Evolutionary conservation across 2,329 filamentous ascomycete species (phyloP).

Genomic region (Sporothrix pallida): DNA sequence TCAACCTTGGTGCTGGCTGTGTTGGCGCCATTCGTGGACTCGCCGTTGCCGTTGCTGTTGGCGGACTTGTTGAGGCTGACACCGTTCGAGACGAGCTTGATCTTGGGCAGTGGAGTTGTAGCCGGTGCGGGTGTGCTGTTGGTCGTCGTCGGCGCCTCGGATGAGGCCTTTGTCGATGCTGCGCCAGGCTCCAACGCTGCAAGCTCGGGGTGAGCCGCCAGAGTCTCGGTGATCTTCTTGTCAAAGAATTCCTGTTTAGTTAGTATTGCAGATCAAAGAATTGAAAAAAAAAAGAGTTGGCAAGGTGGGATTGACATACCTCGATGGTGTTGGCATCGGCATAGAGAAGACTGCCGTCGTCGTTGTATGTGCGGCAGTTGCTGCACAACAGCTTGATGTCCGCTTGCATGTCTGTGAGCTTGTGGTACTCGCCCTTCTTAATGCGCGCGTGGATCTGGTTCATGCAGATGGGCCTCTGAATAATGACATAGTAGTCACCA

Average conservation of each 20-base stretch:
- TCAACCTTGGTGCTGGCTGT: constrained; percentile 18
- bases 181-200: constrained; percentile 40
- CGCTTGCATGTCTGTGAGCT: constrained; percentile 76
- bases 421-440: constrained; percentile 91
- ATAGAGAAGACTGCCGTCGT: constrained; percentile 90
- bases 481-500: constrained; percentile 93
- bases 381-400: constrained; percentile 85
- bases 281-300: too few species aligned
- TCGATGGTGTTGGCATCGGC: constrained; percentile 92
- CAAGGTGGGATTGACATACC: constrained; percentile 60
- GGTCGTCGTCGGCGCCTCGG: constrained; percentile 49
- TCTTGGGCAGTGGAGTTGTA: constrained; percentile 37
- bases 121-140: constrained; percentile 41
- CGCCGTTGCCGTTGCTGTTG: constrained; percentile 27
- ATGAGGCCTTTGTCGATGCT: constrained; percentile 47
- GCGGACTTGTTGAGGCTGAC: constrained; percentile 29
- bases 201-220: constrained; percentile 40
- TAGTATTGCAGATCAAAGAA: background rate
- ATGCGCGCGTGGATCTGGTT: constrained; percentile 94
- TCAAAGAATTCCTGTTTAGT: constrained; percentile 61
- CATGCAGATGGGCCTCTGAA: constrained; percentile 92
- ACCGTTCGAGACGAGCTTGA: constrained; percentile 41
- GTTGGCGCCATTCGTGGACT: constrained; percentile 26
- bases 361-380: constrained; percentile 96
- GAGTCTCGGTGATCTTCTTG: constrained; percentile 53